A percentile compares a stretch with the other conserved stretches of the same genome.
phyloP scores from a whole-genome alignment of 2,329 filamentous ascomycete species.

The Xylogone sp. region DNA sequence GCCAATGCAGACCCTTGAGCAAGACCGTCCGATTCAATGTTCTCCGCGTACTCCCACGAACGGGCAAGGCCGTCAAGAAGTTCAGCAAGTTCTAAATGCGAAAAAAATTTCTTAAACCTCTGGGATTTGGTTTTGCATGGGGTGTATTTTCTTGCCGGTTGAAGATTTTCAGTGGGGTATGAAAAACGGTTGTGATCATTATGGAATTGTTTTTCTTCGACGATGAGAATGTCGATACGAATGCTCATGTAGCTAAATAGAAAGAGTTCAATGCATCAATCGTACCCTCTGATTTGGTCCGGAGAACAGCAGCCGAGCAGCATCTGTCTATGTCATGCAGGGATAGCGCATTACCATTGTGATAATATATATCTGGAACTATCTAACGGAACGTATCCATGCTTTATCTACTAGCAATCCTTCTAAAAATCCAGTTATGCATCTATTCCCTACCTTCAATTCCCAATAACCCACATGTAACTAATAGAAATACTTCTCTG shows the following conservation, averaged over 20 bases:
- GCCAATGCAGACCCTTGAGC: conserved; percentile 98
- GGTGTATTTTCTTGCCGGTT: conserved; percentile 22
- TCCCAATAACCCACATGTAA: no score
- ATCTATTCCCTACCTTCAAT: no score
- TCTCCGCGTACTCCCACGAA: conserved; percentile 95
- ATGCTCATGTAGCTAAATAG: conserved; percentile 27
- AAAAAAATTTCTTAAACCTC: conserved; percentile 15
- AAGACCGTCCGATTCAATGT: conserved; percentile 99
- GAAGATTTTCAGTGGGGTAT: conserved; percentile 22
- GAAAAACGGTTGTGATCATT: conserved; percentile 23
- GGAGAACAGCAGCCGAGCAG: no score
- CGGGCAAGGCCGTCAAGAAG: conserved; percentile 94
- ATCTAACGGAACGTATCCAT: no score
- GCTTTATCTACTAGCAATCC: no score
- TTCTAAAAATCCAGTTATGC: no score
- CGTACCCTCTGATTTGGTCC: neutral
- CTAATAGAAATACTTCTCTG: no score
- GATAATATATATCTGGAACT: no score
- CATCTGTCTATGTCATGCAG: no score
- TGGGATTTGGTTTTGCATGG: conserved; percentile 28
- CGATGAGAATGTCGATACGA: conserved; percentile 19
- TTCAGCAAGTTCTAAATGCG: conserved; percentile 93
- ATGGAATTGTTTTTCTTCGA: conserved; percentile 13
- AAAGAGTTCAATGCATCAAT: conserved; percentile 24
- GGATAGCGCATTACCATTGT: no score